Conservation (phyloP, 768 basidiomycete species). For the Boletus vinaceobasis region DNA sequence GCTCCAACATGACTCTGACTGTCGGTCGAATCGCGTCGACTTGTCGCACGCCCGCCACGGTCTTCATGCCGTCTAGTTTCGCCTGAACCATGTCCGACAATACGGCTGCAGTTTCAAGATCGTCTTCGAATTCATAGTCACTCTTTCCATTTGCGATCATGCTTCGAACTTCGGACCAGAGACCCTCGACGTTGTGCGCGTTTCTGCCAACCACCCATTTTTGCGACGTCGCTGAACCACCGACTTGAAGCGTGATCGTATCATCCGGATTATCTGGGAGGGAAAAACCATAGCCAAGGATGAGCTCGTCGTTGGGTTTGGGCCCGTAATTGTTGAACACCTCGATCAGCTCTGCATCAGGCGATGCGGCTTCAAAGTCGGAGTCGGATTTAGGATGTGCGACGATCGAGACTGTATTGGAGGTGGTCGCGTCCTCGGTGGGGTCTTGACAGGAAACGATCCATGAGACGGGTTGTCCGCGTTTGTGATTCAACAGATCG, state of each 20-base stretch:
- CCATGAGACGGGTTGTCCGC: conserved; percentile 83
- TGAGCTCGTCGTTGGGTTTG: conserved; percentile 86
- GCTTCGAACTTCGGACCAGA: conserved; percentile 56
- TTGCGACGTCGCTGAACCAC: conserved; percentile 39
- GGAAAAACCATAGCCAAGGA: conserved; percentile 91
- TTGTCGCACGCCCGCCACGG: conserved; percentile 16
- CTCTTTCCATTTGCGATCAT: conserved; percentile 25
- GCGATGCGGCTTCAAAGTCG: conserved; percentile 14
- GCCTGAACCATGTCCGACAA: conserved; percentile 64
- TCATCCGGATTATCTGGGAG: conserved; percentile 80
- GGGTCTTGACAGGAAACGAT: conserved; percentile 43
- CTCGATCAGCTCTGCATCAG: conserved; percentile 33
- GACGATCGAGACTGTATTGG: conserved; percentile 58
- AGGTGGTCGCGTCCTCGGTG: not conserved
- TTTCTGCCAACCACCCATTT: conserved; percentile 65
- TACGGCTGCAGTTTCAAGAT: conserved; percentile 64
- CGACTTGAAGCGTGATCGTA: conserved; percentile 76
- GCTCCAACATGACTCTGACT: conserved; percentile 59
- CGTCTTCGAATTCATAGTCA: conserved; percentile 47
- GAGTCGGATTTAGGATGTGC: conserved; percentile 40
- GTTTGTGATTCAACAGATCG: conserved; percentile 83
- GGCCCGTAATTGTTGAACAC: conserved; percentile 91
- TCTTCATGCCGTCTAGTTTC: conserved; percentile 50
- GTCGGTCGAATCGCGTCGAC: conserved; percentile 44
- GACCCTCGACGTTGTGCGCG: conserved; percentile 49